phyloP scores from a whole-genome alignment of 164 flowering plant genomes.

The Chimonanthus praecox region DNA sequence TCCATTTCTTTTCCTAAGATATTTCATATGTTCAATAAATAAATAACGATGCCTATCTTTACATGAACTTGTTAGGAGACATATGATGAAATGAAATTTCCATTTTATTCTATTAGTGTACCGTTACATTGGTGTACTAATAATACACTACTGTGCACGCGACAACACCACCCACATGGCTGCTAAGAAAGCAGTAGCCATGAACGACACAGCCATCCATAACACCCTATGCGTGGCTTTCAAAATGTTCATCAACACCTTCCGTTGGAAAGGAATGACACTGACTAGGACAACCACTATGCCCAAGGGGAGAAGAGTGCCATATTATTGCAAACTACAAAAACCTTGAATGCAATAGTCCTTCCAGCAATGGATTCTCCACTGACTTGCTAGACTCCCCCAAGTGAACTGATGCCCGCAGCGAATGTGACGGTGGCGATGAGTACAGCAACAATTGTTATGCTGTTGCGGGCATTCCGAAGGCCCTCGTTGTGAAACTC shows the following conservation, averaged over 20 bases:
- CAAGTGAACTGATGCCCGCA: conserved; percentile 57
- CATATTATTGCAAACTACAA: conserved; percentile 38
- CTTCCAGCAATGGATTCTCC: conserved; percentile 37
- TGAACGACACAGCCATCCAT: conserved; percentile 14
- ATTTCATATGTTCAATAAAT: no score
- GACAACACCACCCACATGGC: conserved; percentile 11
- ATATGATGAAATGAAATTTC: no score
- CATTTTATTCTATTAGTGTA: no score
- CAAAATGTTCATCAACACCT: conserved; percentile 1
- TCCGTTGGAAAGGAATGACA: conserved; percentile 9
- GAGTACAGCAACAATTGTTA: conserved; percentile 5
- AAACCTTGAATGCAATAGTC: conserved; percentile 40
- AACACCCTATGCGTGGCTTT: conserved; percentile 2
- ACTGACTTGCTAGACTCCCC: conserved; percentile 36
- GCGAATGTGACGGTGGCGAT: conserved; percentile 12
- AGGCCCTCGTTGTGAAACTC: conserved; percentile 25
- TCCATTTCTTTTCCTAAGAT: no score
- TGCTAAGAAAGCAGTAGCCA: conserved; percentile 13
- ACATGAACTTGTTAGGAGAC: no score
- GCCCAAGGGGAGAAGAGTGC: conserved; percentile 31
- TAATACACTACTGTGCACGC: no score
- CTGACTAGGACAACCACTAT: conserved; percentile 10
- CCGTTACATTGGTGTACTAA: no score
- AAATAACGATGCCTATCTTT: no score
- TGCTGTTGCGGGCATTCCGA: conserved; percentile 45